Conservation (phyloP, 2,329 filamentous ascomycete genomes). For the Aspergillus persii region DNA sequence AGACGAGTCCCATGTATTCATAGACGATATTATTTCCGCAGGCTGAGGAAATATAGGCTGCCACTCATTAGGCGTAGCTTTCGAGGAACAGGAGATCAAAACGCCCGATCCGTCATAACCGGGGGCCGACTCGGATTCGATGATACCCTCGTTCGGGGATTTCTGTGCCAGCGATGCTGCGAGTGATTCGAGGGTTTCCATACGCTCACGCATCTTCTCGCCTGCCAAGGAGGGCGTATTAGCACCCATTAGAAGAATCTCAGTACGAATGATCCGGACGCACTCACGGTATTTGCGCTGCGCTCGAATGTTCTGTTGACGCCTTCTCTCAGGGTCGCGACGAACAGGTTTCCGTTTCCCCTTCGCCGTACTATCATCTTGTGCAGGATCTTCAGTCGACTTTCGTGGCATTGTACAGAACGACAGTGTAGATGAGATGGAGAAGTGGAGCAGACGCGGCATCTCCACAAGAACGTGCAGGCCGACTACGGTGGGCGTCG, state of each 20-base stretch:
- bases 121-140: background rate
- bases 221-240: constrained; percentile 4
- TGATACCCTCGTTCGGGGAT: background rate
- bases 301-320: constrained; percentile 23
- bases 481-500: too few species aligned
- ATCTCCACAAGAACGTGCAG: too few species aligned
- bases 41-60: background rate
- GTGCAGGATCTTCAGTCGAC: background rate
- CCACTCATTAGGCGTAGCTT: background rate
- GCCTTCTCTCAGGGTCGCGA: constrained; percentile 21
- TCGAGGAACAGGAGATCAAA: constrained; percentile 2
- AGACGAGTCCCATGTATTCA: constrained; percentile 5
- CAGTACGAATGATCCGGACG: too few species aligned
- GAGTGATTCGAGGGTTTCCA: constrained; percentile 14
- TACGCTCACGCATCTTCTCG: constrained; percentile 16
- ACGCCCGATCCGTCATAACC: background rate
- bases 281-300: constrained; percentile 21
- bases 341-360: constrained; percentile 21
- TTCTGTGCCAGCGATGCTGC: constrained; percentile 7
- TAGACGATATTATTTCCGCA: background rate
- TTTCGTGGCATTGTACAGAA: constrained; percentile 8
- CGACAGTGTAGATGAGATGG: too few species aligned
- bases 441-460: too few species aligned
- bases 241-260: background rate
- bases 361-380: background rate